Evolutionary conservation across 768 basidiomycete genomes (phyloP).

Genomic region (Collybiopsis luxurians): DNA sequence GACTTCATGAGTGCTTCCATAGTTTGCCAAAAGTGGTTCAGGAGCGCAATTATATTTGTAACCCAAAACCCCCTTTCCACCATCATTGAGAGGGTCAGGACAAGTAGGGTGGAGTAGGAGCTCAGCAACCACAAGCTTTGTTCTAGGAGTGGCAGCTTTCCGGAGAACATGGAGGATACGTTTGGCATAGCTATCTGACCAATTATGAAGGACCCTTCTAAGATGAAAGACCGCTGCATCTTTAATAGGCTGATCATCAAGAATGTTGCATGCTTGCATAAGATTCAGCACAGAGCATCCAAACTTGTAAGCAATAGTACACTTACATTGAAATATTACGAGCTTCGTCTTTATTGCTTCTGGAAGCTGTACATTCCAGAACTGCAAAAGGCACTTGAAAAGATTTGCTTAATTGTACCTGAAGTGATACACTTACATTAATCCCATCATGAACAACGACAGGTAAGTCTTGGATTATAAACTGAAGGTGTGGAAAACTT

Average conservation of each 20-base stretch:
- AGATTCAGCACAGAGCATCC: not conserved
- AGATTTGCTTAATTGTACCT: too few relatives aligned
- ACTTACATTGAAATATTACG: too few relatives aligned
- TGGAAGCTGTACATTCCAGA: too few relatives aligned
- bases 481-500: slow-evolving; percentile 34
- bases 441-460: slow-evolving; percentile 35
- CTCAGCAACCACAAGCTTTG: slow-evolving; percentile 21
- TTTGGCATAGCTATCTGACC: slow-evolving; percentile 12
- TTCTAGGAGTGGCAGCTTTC: slow-evolving; percentile 14
- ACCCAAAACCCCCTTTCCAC: not conserved
- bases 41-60: not conserved
- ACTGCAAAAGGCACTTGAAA: too few relatives aligned
- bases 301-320: too few relatives aligned
- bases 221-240: slow-evolving; percentile 20
- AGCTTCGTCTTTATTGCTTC: too few relatives aligned
- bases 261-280: not conserved
- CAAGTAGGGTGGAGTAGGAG: slow-evolving; percentile 12
- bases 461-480: slow-evolving; percentile 63
- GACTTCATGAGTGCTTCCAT: not conserved
- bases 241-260: slow-evolving; percentile 14
- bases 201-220: slow-evolving; percentile 22
- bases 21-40: not conserved
- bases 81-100: not conserved
- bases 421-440: too few relatives aligned
- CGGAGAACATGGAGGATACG: slow-evolving; percentile 17